phyloP scores from a whole-genome alignment of 169 alveolate genomes.

The Eimeria nieschulzi region DNA sequence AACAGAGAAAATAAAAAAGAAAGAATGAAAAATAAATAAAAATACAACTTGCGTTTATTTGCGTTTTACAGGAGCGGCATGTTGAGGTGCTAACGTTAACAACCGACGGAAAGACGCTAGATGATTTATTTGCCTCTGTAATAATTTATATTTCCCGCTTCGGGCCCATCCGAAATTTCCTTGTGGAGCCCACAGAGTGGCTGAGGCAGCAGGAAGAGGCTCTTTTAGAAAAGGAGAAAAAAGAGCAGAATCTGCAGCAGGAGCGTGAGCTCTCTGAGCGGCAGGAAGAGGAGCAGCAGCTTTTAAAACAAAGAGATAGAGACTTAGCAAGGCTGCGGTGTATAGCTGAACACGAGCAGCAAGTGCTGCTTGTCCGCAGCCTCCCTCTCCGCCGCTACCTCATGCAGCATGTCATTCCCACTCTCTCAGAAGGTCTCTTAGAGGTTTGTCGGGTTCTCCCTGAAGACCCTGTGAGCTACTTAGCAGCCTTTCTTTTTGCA shows the following conservation, averaged over 20 bases:
- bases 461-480: conserved; percentile 90
- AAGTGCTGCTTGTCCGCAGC: conserved; percentile 80
- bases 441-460: conserved; percentile 89
- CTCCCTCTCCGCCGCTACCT: conserved; percentile 86
- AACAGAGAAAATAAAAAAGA: too few species aligned
- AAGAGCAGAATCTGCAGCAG: conserved; percentile 53
- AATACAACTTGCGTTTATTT: neutral
- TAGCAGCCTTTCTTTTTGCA: conserved; percentile 69
- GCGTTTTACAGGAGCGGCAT: conserved; percentile 14
- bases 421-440: conserved; percentile 89
- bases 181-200: neutral
- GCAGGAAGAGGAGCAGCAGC: conserved; percentile 67
- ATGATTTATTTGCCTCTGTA: conserved; percentile 68
- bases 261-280: conserved; percentile 66
- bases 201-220: conserved; percentile 78
- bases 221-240: conserved; percentile 69
- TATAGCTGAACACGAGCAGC: conserved; percentile 80
- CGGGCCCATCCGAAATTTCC: conserved; percentile 83
- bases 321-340: conserved; percentile 65
- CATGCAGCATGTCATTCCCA: conserved; percentile 90
- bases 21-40: neutral
- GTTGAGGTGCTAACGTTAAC: conserved; percentile 21
- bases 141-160: conserved; percentile 80
- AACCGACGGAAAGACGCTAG: conserved; percentile 43
- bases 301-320: conserved; percentile 76